Base-by-base conservation (phyloP, 345 rosid genomes). In the Gossypium longicalyx region DNA sequence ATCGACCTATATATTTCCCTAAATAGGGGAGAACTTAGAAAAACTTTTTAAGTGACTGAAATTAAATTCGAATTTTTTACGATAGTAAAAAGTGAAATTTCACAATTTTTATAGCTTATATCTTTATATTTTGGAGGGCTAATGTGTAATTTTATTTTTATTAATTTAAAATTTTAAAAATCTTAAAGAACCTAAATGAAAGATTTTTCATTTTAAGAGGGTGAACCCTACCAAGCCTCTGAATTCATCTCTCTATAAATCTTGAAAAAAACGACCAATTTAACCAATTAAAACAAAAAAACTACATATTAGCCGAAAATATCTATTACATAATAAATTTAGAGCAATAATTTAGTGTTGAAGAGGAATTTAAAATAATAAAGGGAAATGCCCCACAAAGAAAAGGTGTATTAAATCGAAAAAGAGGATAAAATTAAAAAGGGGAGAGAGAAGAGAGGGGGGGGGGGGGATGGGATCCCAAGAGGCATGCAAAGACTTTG, bases 131-230 rank as follows among this genome's bases (percentile, higher is more conserved):
- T 34, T 4, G 1, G 41, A 5, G 0, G 41, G 0, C 0, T 0
- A 34, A 5, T 4, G 2, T 34, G 0, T 34, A 5, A 5, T 34
- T 34, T 34, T 34, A 34, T 6, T 0, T 4, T 34, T 34, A 34
- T 0, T 34, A 34, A 34, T 34, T 34, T 34, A 0, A 34, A 34
- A 34, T 34, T 34, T 34, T 34, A 34, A 4, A 5, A 34, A 34
- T 5, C 1, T 4, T 34, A 34, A 5, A 5, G 0, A 0, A 0
- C 0, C 0, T 34, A 34, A 4, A 34, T 34, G 0, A 0, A 29
- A 29, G 5, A 29, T 0, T 0, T 4, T 4, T 34, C 0, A 34
- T 34, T 34, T 34, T 34, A 34, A 34, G 6, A 5, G 4, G 38
- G 4, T 0, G 6, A 0, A 1, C 1, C 6, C 6, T 29, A 29